Evolutionary conservation across 2,329 filamentous ascomycete genomes (phyloP), one percentile per base, ranked within the genome.

Genomic region (Monilinia fructicola): DNA sequence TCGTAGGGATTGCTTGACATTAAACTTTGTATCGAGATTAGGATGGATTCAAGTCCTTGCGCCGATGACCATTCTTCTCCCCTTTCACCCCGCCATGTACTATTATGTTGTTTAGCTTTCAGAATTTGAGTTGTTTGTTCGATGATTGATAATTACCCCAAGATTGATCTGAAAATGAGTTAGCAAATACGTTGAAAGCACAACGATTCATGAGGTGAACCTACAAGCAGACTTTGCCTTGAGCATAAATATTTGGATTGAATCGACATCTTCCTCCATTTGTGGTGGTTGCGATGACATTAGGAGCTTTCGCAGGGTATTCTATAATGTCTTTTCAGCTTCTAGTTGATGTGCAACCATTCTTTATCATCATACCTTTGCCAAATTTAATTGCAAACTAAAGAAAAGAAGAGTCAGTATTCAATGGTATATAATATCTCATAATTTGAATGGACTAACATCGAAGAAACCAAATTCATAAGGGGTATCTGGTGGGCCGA

Each of bases 391-490:
- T 86, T 0, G 82, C 77, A 76, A 96, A 96, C 90, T 93, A 67
- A 18, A 53, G 53, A 44, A 46, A 18, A 53, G 50, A 44, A 50
- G 46, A 56, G 69, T 79, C 69, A 81, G 76, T 66, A 73, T 60
- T 7, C 44, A 11, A 44, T 14, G 54, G 40, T 63, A 14, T 23
- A 23, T 26, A 21, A 23, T 26, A 6, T 10, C 10, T 14, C 16
- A 44, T 35, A 11, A 5, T 35, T 28, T 38, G 42, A 1, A 46
- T 31, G 28, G 31, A 76, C 82, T 68, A 77, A 95, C 93, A 84
- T 98, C 93, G 76, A 96, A 98, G 80, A 97, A 97, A 3, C 95
- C 95, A 76, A 96, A 97, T 78, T 97, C 93, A 78, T 99, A 99
- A 0, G 94, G 93, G 0, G 93, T 96, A 73, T 95, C 93, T 71